Base-by-base conservation (phyloP, 306 rosid species). In the Malus orientalis region DNA sequence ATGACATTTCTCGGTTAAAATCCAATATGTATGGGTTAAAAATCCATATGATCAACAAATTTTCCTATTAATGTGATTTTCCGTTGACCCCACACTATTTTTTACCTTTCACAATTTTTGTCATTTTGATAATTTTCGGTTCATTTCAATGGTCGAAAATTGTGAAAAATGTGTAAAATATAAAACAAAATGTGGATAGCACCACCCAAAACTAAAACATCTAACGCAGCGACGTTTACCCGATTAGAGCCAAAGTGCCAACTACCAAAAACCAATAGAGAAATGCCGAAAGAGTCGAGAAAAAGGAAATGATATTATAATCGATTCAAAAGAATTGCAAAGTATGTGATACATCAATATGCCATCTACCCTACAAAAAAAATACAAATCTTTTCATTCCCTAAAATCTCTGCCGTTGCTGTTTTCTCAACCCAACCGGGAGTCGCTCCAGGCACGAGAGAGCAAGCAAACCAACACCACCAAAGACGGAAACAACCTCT, bases 321-420 rank as follows among this genome's bases (percentile, higher is more conserved):
- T 22, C 33, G 10, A 22, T 57, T 49, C 6, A 14, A 73, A 79
- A 79, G 74, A 79, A 79, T 79, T 45, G 78, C 60, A 72, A 32
- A 36, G 67, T 40, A 2, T 66, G 69, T 49, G 1, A 59, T 61
- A 18, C 70, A 36, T 59, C 78, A 22, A 33, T 16, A 74, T 23
- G 36, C 51, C 66, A 67, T 67, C 63, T 40, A 25, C 14, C 14
- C 79, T 69, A 69, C 79, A 61, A 60, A 36, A 47, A 27, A 27
- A 27, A 27, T 2, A 45, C 9, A 23, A 49, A 58, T 55, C 22
- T 61, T 64, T 74, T 53, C 53, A 58, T 57, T 42, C 62, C 12
- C 51, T 27, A 57, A 57, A 32, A 44, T 60, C 55, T 67, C 78
- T 47, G 30, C 22, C 19, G 7, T 38, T 22, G 57, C 61, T 36